A percentile compares a stretch with the other conserved stretches of the same genome.
These are phyloP conservation scores for Dendrocalamus latiflorus DNA, from an alignment of 202 grass and related monocot genomes.

Conservation along the genomic window DNA sequence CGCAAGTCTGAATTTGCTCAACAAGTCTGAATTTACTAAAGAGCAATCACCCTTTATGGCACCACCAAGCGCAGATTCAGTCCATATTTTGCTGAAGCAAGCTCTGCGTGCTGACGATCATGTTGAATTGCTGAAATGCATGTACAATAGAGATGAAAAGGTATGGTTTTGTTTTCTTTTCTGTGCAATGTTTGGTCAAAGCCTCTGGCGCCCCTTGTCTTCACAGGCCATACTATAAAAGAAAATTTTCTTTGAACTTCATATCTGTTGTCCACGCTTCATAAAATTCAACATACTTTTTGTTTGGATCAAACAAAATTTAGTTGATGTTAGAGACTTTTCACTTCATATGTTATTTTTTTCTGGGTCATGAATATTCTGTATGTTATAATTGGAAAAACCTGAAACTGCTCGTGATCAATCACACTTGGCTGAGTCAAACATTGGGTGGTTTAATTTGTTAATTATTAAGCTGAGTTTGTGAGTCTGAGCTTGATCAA, in stretches of 20 bases:
- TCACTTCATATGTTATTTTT: background rate
- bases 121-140: conserved; percentile 52
- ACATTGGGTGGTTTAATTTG: background rate
- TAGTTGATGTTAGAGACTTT: background rate
- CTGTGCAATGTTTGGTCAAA: background rate
- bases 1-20: conserved; percentile 52
- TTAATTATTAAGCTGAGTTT: background rate
- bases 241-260: background rate
- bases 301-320: background rate
- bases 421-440: background rate
- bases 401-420: background rate
- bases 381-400: background rate
- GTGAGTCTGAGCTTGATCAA: background rate
- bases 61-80: conserved; percentile 77
- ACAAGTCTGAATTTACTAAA: conserved; percentile 20
- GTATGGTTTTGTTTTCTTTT: conserved; percentile 24
- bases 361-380: background rate
- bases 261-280: background rate
- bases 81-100: conserved; percentile 92
- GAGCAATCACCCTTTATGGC: conserved; percentile 40
- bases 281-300: background rate
- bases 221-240: background rate
- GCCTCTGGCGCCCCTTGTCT: background rate
- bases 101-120: conserved; percentile 85
- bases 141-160: conserved; percentile 77